Evolutionary conservation across 2,329 filamentous ascomycete species (phyloP).

Genomic region (Alternaria incomplexa): DNA sequence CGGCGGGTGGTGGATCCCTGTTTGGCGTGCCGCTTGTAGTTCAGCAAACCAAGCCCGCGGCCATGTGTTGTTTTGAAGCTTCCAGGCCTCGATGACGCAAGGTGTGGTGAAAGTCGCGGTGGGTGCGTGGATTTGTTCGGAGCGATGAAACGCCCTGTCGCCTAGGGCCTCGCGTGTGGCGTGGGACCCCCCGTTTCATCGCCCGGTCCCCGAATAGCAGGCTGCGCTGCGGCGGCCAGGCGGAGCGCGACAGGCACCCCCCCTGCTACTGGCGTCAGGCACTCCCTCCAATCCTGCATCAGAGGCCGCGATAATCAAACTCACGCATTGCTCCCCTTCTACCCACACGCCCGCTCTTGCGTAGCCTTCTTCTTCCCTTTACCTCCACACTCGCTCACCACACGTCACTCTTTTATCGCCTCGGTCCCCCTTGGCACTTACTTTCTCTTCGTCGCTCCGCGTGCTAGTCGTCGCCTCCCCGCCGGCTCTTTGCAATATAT

Average conservation of each 20-base stretch:
- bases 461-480: conserved; percentile 28
- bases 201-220: conserved; percentile 17
- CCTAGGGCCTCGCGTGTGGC: conserved; percentile 22
- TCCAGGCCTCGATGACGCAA: conserved; percentile 20
- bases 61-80: background rate
- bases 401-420: conserved; percentile 22
- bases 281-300: conserved; percentile 24
- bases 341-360: conserved; percentile 24
- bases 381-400: conserved; percentile 12
- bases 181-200: conserved; percentile 24
- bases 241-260: conserved; percentile 4
- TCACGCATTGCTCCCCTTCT: conserved; percentile 24
- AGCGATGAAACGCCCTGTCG: conserved; percentile 29
- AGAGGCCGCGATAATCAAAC: conserved; percentile 31
- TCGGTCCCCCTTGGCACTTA: conserved; percentile 25
- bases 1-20: background rate
- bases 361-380: conserved; percentile 5
- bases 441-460: conserved; percentile 29
- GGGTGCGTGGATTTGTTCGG: conserved; percentile 18
- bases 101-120: conserved; percentile 1
- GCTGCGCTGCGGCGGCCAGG: conserved; percentile 17
- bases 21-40: conserved; percentile 11
- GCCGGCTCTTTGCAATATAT: conserved; percentile 36
- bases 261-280: conserved; percentile 15
- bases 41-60: conserved; percentile 6